Evolutionary conservation across 139 green algal species (phyloP).

Genomic region (Volvox reticuliferus): DNA sequence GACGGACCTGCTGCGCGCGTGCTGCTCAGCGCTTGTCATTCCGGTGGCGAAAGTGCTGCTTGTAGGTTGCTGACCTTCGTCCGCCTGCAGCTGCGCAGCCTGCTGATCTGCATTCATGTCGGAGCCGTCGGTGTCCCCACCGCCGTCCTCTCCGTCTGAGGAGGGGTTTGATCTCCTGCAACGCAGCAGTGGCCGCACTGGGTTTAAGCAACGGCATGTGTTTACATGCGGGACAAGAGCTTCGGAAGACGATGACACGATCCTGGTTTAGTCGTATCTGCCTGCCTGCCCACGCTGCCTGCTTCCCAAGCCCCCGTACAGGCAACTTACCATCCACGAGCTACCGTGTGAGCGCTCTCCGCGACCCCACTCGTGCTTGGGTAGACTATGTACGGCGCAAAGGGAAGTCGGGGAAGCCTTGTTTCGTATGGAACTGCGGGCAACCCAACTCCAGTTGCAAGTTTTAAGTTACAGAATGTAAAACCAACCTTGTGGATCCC

Average conservation of each 20-base stretch:
- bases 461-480: too few relatives aligned
- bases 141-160: neutral
- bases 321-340: neutral
- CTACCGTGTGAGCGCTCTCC: conserved; percentile 12
- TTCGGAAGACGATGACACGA: too few relatives aligned
- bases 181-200: neutral
- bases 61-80: too few relatives aligned
- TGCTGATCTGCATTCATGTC: conserved; percentile 11
- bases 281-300: too few relatives aligned
- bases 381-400: neutral
- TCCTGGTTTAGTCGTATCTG: too few relatives aligned
- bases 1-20: neutral
- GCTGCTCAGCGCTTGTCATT: neutral
- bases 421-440: too few relatives aligned
- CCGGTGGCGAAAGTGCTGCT: neutral
- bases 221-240: too few relatives aligned
- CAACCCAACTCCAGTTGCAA: too few relatives aligned
- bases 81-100: neutral
- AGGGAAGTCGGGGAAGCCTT: too few relatives aligned
- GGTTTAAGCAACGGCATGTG: too few relatives aligned
- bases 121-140: conserved; percentile 25
- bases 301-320: neutral
- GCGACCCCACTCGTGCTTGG: neutral
- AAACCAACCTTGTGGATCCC: neutral
- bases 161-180: conserved; percentile 16